These are phyloP conservation scores for Neofusicoccum sp. DNA, from an alignment of 2,329 filamentous ascomycete species.

Conservation along the genomic window DNA sequence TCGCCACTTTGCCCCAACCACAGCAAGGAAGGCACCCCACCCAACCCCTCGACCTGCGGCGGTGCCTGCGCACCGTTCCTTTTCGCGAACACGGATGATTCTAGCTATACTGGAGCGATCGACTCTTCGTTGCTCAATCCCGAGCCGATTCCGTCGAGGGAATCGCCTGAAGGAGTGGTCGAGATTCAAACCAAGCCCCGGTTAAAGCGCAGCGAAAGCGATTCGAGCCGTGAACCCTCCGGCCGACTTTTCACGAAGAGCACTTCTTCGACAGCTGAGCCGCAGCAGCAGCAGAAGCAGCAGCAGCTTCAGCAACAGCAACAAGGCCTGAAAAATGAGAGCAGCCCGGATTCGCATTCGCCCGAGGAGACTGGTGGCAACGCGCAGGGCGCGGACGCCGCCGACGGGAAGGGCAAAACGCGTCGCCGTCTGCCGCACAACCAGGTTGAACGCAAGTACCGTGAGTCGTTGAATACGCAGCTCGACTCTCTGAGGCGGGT, in stretches of 20 bases:
- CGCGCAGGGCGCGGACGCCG: slow-evolving; percentile 23
- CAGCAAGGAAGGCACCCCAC: slow-evolving; percentile 32
- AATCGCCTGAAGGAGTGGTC: slow-evolving; percentile 30
- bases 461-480: slow-evolving; percentile 47
- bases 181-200: slow-evolving; percentile 35
- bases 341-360: slow-evolving; percentile 25
- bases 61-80: slow-evolving; percentile 41
- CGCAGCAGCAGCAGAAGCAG: slow-evolving; percentile 19
- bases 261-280: slow-evolving; percentile 9
- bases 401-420: slow-evolving; percentile 31
- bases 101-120: slow-evolving; percentile 22
- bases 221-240: slow-evolving; percentile 22
- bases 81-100: slow-evolving; percentile 28
- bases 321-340: slow-evolving; percentile 33
- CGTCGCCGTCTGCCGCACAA: slow-evolving; percentile 42
- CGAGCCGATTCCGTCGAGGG: slow-evolving; percentile 33
- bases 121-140: slow-evolving; percentile 29
- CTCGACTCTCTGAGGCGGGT: slow-evolving; percentile 42
- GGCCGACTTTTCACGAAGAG: slow-evolving; percentile 29
- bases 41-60: slow-evolving; percentile 41
- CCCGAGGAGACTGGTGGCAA: slow-evolving; percentile 26
- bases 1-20: slow-evolving; percentile 43
- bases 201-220: slow-evolving; percentile 37
- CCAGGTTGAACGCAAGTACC: slow-evolving; percentile 48
- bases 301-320: slow-evolving; percentile 22